A percentile compares a stretch with the other conserved stretches of the same genome.
These are phyloP conservation scores for Spiraea crenata DNA, from an alignment of 331 rosid species.

Conservation along the genomic window DNA sequence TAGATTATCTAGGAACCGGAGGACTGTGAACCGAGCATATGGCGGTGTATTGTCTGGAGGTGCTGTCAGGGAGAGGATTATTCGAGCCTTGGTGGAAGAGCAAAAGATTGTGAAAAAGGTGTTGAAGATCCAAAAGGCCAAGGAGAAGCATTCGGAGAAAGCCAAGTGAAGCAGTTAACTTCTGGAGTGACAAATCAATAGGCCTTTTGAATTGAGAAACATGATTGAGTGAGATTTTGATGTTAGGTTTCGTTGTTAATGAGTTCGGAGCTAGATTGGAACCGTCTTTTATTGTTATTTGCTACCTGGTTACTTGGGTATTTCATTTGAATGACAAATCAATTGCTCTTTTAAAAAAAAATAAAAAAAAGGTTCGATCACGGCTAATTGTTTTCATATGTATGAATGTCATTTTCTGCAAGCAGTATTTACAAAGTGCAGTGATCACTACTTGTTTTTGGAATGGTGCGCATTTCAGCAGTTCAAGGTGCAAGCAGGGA, in stretches of 20 bases:
- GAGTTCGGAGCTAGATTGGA: constrained; percentile 12
- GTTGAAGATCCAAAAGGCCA: constrained; percentile 80
- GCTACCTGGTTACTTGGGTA: constrained; percentile 12
- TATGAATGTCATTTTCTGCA: no score
- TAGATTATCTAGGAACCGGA: constrained; percentile 45
- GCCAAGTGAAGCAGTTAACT: constrained; percentile 15
- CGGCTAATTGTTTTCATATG: no score
- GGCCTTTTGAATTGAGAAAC: constrained; percentile 17
- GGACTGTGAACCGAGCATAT: constrained; percentile 52
- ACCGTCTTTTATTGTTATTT: constrained; percentile 15
- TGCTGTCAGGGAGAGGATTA: constrained; percentile 57
- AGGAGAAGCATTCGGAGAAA: constrained; percentile 57
- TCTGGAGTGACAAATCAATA: not conserved
- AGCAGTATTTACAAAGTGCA: no score
- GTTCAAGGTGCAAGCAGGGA: no score
- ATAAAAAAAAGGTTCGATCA: no score
- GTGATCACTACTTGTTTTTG: no score
- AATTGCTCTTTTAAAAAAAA: not conserved
- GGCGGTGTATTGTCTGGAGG: constrained; percentile 53
- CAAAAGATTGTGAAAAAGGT: constrained; percentile 85
- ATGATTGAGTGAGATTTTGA: constrained; percentile 32
- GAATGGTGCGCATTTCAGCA: no score
- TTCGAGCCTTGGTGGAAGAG: constrained; percentile 83
- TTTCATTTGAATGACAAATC: constrained; percentile 20
- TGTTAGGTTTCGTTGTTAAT: constrained; percentile 15